phyloP scores from a whole-genome alignment of 2,329 filamentous ascomycete genomes.

The Drechslerella coelobrocha region DNA sequence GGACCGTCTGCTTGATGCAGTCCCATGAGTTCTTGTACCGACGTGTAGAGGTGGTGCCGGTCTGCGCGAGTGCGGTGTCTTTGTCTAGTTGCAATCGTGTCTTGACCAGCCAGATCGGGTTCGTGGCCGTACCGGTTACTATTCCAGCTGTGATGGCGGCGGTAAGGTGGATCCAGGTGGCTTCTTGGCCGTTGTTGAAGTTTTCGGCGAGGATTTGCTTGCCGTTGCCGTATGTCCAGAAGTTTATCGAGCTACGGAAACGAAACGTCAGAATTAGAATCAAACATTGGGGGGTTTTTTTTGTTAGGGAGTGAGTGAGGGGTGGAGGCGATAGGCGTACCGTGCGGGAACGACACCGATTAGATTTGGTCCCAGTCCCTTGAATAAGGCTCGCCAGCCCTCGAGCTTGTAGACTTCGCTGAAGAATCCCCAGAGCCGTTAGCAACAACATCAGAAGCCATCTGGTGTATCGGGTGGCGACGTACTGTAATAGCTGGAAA shows the following conservation, averaged over 20 bases:
- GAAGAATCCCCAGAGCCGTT: background rate
- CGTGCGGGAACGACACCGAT: constrained; percentile 87
- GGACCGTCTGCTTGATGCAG: constrained; percentile 81
- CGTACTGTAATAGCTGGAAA: constrained; percentile 79
- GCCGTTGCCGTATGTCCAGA: constrained; percentile 90
- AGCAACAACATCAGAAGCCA: background rate
- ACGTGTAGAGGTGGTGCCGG: constrained; percentile 65
- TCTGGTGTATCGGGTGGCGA: constrained; percentile 4
- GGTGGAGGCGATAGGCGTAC: constrained; percentile 29
- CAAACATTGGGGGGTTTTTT: background rate
- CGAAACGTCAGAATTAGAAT: background rate
- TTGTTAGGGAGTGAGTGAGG: too few relatives aligned
- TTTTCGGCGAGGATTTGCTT: constrained; percentile 80
- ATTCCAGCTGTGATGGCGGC: constrained; percentile 81
- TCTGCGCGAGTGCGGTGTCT: constrained; percentile 69
- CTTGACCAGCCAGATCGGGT: constrained; percentile 97
- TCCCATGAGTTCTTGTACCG: constrained; percentile 88
- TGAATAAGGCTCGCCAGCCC: constrained; percentile 87
- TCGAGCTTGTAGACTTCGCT: constrained; percentile 72
- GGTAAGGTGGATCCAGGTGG: constrained; percentile 77
- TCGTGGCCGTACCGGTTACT: constrained; percentile 86
- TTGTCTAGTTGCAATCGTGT: constrained; percentile 91
- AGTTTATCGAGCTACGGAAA: constrained; percentile 73
- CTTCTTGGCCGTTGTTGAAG: constrained; percentile 73
- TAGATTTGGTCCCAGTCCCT: constrained; percentile 88